Evolutionary conservation across 129 eudicot species (phyloP).

Genomic region (Flaveria sonorensis): DNA sequence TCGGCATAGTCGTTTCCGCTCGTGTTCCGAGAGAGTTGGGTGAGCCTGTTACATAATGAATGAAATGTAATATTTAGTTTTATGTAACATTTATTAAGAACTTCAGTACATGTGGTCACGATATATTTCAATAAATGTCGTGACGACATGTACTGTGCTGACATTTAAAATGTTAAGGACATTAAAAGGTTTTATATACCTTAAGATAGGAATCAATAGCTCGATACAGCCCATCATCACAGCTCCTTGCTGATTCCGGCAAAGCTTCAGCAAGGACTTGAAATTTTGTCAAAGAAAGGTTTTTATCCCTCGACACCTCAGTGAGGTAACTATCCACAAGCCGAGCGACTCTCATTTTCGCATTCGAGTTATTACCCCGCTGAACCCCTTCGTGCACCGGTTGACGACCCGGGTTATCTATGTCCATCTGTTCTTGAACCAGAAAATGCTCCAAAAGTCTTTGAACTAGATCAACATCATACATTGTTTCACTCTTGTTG

Average conservation of each 20-base stretch:
- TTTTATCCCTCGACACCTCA: constrained; percentile 79
- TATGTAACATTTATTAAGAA: neutral
- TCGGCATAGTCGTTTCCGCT: constrained; percentile 82
- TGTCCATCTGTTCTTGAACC: constrained; percentile 87
- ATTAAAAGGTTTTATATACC: constrained; percentile 38
- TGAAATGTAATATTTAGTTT: too few species aligned
- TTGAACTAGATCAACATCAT: constrained; percentile 93
- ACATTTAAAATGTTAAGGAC: neutral
- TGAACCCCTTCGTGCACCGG: constrained; percentile 45
- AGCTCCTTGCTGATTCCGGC: constrained; percentile 91
- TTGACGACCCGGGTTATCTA: constrained; percentile 64
- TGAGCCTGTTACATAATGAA: constrained; percentile 62
- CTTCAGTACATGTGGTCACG: neutral
- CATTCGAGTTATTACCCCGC: constrained; percentile 54
- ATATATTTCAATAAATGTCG: neutral
- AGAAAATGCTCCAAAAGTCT: constrained; percentile 94
- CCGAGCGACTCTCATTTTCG: constrained; percentile 90
- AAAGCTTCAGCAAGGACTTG: constrained; percentile 98
- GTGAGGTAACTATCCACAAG: constrained; percentile 94
- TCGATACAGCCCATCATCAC: constrained; percentile 93
- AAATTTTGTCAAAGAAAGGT: constrained; percentile 76
- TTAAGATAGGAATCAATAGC: constrained; percentile 96
- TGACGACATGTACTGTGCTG: neutral
- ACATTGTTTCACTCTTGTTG: constrained; percentile 61
- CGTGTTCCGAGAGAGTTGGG: constrained; percentile 92